Evolutionary conservation across 148 eudicot genomes (phyloP).

Genomic region (Chenopodium formosanum): DNA sequence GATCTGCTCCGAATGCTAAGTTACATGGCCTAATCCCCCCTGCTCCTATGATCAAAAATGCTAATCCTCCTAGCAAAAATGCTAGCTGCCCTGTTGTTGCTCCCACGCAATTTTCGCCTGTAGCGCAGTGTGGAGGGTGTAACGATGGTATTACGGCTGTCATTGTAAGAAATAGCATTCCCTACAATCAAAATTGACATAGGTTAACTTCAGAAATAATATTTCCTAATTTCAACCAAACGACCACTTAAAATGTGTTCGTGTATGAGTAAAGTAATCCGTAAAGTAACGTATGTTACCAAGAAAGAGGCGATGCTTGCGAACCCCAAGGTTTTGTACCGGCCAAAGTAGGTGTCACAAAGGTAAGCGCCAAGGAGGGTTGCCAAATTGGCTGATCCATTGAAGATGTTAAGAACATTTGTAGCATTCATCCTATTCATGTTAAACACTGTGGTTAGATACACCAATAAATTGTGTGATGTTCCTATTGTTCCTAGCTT

Average conservation of each 20-base stretch:
- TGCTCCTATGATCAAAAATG: slow-evolving; percentile 44
- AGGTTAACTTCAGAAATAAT: not conserved
- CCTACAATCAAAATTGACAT: slow-evolving; percentile 27
- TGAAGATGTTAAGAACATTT: slow-evolving; percentile 48
- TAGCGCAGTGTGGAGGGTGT: slow-evolving; percentile 43
- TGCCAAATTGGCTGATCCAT: slow-evolving; percentile 55
- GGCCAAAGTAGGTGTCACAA: slow-evolving; percentile 60
- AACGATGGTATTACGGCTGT: slow-evolving; percentile 41
- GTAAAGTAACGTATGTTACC: slow-evolving; percentile 19
- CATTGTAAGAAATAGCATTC: slow-evolving; percentile 44
- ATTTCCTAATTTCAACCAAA: too few relatives aligned
- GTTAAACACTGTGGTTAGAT: slow-evolving; percentile 56
- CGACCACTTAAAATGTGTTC: too few relatives aligned
- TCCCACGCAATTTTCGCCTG: slow-evolving; percentile 27
- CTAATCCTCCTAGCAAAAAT: slow-evolving; percentile 37
- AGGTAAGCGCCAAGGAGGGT: slow-evolving; percentile 56
- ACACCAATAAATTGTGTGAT: slow-evolving; percentile 50
- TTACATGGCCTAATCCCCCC: slow-evolving; percentile 63
- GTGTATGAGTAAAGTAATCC: not conserved
- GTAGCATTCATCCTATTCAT: slow-evolving; percentile 51
- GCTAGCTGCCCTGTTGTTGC: slow-evolving; percentile 47
- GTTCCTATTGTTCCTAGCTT: slow-evolving; percentile 69
- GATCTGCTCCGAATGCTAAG: slow-evolving; percentile 65
- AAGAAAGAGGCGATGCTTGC: slow-evolving; percentile 42
- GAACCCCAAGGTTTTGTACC: slow-evolving; percentile 49